Percentiles rank a stretch among this genome's conserved stretches.
phyloP scores from a whole-genome alignment of 1,284 basidiomycete genomes.

The Apiotrichum siamense region DNA sequence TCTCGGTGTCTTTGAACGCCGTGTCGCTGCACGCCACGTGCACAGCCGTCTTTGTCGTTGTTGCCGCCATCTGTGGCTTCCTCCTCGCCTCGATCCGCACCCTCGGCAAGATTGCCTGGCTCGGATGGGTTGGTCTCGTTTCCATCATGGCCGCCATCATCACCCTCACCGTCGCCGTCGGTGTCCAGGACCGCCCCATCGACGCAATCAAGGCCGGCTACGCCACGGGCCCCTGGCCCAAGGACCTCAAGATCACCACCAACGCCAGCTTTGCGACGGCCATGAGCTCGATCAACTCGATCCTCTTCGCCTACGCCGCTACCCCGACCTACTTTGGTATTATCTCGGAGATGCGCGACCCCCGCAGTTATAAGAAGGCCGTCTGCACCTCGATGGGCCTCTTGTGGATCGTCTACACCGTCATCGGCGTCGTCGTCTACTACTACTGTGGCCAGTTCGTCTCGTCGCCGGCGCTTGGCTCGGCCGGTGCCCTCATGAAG shows the following conservation, averaged over 20 bases:
- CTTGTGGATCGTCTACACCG: constrained; percentile 36
- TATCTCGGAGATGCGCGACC: constrained; percentile 32
- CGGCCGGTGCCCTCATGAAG: constrained; percentile 43
- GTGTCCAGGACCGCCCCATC: constrained; percentile 38
- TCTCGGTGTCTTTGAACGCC: constrained; percentile 47
- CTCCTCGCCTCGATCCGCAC: constrained; percentile 38
- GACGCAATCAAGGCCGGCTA: constrained; percentile 22
- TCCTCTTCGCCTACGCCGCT: constrained; percentile 39
- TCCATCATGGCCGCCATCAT: constrained; percentile 38
- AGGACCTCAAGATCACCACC: constrained; percentile 22
- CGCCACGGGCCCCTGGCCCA: constrained; percentile 23
- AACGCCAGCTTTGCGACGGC: constrained; percentile 33
- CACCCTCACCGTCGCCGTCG: constrained; percentile 45
- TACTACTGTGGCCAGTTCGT: constrained; percentile 43
- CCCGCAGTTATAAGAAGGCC: constrained; percentile 26
- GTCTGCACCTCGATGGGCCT: constrained; percentile 30
- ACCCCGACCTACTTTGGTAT: constrained; percentile 20
- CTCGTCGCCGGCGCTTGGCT: constrained; percentile 41
- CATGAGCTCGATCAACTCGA: constrained; percentile 40
- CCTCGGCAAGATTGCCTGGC: constrained; percentile 40
- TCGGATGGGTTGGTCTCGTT: constrained; percentile 40
- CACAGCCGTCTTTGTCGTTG: constrained; percentile 40
- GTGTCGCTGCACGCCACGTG: constrained; percentile 38
- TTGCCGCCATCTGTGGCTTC: constrained; percentile 29
- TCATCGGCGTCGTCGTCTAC: constrained; percentile 26